Base-by-base conservation (phyloP, 352 stramenopile genomes). In the Thalassiosira exigua region DNA sequence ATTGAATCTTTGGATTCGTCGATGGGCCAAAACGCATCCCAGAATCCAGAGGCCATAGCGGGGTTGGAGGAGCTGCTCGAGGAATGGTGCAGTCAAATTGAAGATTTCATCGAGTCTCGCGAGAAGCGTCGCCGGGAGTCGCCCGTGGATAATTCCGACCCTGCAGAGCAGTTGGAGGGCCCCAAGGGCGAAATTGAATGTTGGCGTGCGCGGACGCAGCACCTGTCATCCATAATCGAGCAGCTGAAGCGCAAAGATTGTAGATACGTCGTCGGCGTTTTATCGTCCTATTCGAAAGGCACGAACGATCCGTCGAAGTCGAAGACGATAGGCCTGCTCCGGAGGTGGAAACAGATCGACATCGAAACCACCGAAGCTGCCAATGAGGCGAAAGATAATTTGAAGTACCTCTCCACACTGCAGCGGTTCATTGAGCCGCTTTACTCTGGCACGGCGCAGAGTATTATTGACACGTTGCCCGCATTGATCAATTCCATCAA, bases 401-500 rank as follows among this genome's bases (percentile, higher is more conserved):
- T 98, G 44, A 99, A 99, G 83, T 99, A 99, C 80, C 85, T 99
- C 5, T 98, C 98, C 76, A 99, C 97, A 29, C 90, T 99, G 3
- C 97, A 99, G 67, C 97, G 98, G 65, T 99, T 98, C 73, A 90
- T 96, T 59, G 92, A 95, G 57, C 93, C 92, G 30, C 84, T 96
- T 11, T 96, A 96, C 61, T 97, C 93, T 19, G 96, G 96, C 57
- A 98, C 96, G 30, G 95, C 96, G 2, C 96, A 95, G 65, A 96
- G 95, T n/a, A 99, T 99, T 67, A 98, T 98, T 65, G 97, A 99
- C 87, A 98, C 96, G 52, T 87, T 99, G 14, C 97, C 97, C 3
- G 96, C 96, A 29, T 91, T 99, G 2, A 98, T 99, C 89, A 99
- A 99, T 87, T 98, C 95, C 29, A 98, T 99, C 89, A 99, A 99